Evolutionary conservation across 805 yeast genomes (phyloP), one percentile per base, ranked within the genome.

Genomic region (Starmerella lactis-condensi): DNA sequence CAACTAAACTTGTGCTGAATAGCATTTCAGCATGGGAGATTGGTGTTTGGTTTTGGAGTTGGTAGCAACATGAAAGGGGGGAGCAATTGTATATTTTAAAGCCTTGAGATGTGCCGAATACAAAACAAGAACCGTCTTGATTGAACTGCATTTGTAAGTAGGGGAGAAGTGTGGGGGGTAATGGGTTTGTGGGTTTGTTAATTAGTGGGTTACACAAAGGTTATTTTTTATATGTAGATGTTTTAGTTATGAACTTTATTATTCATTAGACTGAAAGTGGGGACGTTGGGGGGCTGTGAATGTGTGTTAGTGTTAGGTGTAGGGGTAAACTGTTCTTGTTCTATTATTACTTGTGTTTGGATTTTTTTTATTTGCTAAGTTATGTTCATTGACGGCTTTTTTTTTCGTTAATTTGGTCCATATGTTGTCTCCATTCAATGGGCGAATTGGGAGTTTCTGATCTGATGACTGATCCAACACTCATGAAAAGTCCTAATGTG

Each of bases 401-500:
- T n/a, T n/a, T n/a, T n/a, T n/a, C n/a, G n/a, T n/a, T n/a, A n/a
- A n/a, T n/a, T n/a, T n/a, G n/a, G n/a, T n/a, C n/a, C n/a, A n/a
- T n/a, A n/a, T n/a, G n/a, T n/a, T n/a, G n/a, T n/a, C n/a, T 38
- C 42, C 42, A 38, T 26, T 38, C 42, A 4, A 24, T 12, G 8
- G 10, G 26, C 18, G 26, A 12, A 18, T 6, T 7, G 12, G 14
- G 12, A 24, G 39, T 44, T 31, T 54, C 58, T 13, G 55, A 47
- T 29, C 59, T 50, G 34, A 54, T 54, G 16, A 54, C 54, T n/a
- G 93, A 78, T 23, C 98, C 96, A 43, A 85, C 76, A 26, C 92
- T 76, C 96, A 85, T 83, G 56, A 85, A 81, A 45, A 85, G 65
- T 24, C 95, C 95, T 56, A 89, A 85, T 8, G 95, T 85, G 29